phyloP scores from a whole-genome alignment of 2,329 filamentous ascomycete genomes.

The Onygenales sp. region DNA sequence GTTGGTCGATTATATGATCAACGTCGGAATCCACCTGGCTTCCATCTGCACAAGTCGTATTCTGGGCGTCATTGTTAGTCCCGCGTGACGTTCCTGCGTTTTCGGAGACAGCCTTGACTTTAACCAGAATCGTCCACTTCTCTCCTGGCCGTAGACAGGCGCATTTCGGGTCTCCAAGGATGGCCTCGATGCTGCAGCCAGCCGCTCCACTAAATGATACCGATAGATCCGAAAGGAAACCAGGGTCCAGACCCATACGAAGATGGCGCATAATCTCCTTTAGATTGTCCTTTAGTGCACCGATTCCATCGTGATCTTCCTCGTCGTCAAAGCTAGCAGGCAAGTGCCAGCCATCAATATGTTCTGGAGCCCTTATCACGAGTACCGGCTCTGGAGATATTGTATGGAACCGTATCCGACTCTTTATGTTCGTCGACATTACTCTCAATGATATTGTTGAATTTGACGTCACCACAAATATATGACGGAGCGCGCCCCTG shows the following conservation, averaged over 20 bases:
- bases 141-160: slow-evolving; percentile 21
- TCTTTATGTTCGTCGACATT: slow-evolving; percentile 12
- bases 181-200: slow-evolving; percentile 17
- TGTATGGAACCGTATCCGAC: slow-evolving; percentile 23
- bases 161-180: slow-evolving; percentile 13
- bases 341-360: slow-evolving; percentile 21
- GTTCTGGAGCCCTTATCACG: slow-evolving; percentile 9
- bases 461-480: slow-evolving; percentile 23
- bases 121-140: slow-evolving; percentile 20
- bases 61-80: not conserved
- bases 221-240: slow-evolving; percentile 16
- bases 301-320: slow-evolving; percentile 7
- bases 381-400: slow-evolving; percentile 20
- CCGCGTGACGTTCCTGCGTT: not conserved
- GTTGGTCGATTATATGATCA: slow-evolving; percentile 19
- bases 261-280: slow-evolving; percentile 18
- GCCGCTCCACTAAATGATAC: slow-evolving; percentile 15
- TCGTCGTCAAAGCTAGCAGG: slow-evolving; percentile 13
- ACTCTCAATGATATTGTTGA: slow-evolving; percentile 13
- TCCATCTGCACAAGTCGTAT: not conserved
- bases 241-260: slow-evolving; percentile 20
- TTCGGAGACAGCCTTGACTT: slow-evolving; percentile 13
- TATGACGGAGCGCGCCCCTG: slow-evolving; percentile 21
- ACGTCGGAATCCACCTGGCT: slow-evolving; percentile 10
- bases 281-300: slow-evolving; percentile 15